Base-by-base conservation (phyloP, 2,329 filamentous ascomycete species). In the Fusarium udum region DNA sequence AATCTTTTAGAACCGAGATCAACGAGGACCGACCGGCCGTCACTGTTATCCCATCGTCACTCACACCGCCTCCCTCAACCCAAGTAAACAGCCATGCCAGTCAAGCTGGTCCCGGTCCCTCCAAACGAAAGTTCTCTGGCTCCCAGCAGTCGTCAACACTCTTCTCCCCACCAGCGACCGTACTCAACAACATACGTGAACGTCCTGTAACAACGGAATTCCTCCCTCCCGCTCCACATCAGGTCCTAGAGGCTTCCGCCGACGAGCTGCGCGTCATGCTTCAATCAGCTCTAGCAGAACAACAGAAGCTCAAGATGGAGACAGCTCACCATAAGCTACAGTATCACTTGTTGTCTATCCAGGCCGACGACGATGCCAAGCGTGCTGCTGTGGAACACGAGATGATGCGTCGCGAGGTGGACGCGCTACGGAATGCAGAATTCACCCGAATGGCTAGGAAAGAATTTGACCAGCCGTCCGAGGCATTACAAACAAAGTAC, bases 241-340 rank as follows among this genome's bases (percentile, higher is more conserved):
- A 88, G 78, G 83, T 92, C 28, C 81, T 84, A 31, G 85, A 87
- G 51, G 89, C 88, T 1, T 83, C 87, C 3, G 76, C 84, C 6
- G 88, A 90, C 14, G 86, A 91, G 75, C 85, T 92, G 37, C 86
- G 88, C 20, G 81, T 81, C 61, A 88, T 91, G 87, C 80, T 92
- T 55, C 84, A 88, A 67, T 82, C 82, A 7, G 86, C 85, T 71
- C 82, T 91, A 46, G 85, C 85, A 28, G 88, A 92, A 73, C 87
- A 90, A 68, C 85, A 86, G 51, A 87, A 85, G 75, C 82, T 91
- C 55, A 93, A 96, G 78, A 95, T 95, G 85, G 93, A 95, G 67
- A 92, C 93, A 22, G 93, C 95, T 37, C 95, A 98, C 80, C 92
- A 96, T 84, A 97, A 96, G 83, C 85, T 98, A 61, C 95, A 98